Conservation (phyloP, 106 monocot species). For the Allium cepa region DNA sequence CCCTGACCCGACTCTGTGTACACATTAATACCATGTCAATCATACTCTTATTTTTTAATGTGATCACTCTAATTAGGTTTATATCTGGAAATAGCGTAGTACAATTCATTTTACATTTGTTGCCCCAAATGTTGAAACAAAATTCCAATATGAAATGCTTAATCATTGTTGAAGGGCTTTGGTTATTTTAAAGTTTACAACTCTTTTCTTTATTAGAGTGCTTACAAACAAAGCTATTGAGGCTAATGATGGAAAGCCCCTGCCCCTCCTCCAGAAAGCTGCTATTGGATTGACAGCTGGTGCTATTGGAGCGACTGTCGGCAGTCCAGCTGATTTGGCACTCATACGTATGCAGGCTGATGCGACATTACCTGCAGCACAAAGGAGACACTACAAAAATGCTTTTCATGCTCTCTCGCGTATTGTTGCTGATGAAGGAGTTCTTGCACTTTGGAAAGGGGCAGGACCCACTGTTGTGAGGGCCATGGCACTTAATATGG, state of each 20-base stretch:
- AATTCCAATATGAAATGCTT: too few relatives aligned
- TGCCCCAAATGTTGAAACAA: too few relatives aligned
- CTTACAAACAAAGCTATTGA: slow-evolving; percentile 72
- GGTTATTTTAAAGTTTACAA: too few relatives aligned
- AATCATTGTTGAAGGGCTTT: too few relatives aligned
- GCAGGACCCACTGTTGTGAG: slow-evolving; percentile 66
- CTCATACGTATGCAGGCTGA: slow-evolving; percentile 88
- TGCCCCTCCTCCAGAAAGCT: slow-evolving; percentile 75
- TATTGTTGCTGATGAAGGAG: slow-evolving; percentile 63
- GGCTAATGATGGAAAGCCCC: slow-evolving; percentile 74
- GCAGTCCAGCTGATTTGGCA: slow-evolving; percentile 77
- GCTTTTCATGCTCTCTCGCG: slow-evolving; percentile 78
- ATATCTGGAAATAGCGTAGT: too few relatives aligned
- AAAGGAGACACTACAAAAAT: slow-evolving; percentile 63
- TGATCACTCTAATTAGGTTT: too few relatives aligned
- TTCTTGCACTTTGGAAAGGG: slow-evolving; percentile 79
- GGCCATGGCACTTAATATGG: slow-evolving; percentile 84
- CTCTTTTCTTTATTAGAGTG: slow-evolving; percentile 23
- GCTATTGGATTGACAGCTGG: slow-evolving; percentile 72
- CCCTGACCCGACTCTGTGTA: too few relatives aligned
- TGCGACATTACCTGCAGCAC: slow-evolving; percentile 62
- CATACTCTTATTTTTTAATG: too few relatives aligned
- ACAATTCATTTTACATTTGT: too few relatives aligned
- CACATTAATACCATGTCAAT: too few relatives aligned
- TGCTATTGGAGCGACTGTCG: slow-evolving; percentile 72